Base-by-base conservation (phyloP, 345 rosid genomes). In the Acer campestre region DNA sequence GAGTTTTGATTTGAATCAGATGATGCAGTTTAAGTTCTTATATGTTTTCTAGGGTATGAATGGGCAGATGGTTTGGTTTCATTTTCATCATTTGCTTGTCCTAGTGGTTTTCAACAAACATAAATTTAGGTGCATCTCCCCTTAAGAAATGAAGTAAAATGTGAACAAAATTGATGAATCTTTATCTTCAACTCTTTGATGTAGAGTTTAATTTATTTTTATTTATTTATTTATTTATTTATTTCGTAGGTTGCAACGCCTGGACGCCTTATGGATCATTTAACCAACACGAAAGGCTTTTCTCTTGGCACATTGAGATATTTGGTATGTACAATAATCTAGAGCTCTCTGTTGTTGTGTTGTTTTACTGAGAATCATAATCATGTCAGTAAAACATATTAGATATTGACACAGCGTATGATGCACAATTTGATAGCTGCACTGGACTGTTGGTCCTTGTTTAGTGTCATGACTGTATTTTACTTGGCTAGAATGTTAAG, bases 211-310 rank as follows among this genome's bases (percentile, higher is more conserved):
- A 18, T 61, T 27, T 49, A 13, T 25, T 40, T 40, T 73, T 6
- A 3, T 11, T 49, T 76, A 35, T 48, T 79, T n/a, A n/a, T n/a
- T n/a, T n/a, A n/a, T n/a, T n/a, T n/a, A n/a, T n/a, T n/a, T n/a
- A n/a, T n/a, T n/a, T n/a, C n/a, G 23, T 77, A 94, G 99, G 98
- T 94, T 82, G 99, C 86, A 44, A 96, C 99, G 11, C 99, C 98
- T 79, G 98, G 97, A 67, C 97, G 98, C 62, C 91, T 96, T 23
- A 77, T 91, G 85, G 99, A 96, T 85, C 99, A 96, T 76, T 71
- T 96, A 81, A 77, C 89, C 61, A 91, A 90, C 83, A 92, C 98
- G 7, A 96, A 96, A 84, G 97, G 99, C 3, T 96, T 96, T 77
- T 91, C 97, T 70, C 95, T 94, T 56, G 88, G 88, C 51, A 81